Conservation (phyloP, 2,329 filamentous ascomycete species). For the Cladosporium velox region DNA sequence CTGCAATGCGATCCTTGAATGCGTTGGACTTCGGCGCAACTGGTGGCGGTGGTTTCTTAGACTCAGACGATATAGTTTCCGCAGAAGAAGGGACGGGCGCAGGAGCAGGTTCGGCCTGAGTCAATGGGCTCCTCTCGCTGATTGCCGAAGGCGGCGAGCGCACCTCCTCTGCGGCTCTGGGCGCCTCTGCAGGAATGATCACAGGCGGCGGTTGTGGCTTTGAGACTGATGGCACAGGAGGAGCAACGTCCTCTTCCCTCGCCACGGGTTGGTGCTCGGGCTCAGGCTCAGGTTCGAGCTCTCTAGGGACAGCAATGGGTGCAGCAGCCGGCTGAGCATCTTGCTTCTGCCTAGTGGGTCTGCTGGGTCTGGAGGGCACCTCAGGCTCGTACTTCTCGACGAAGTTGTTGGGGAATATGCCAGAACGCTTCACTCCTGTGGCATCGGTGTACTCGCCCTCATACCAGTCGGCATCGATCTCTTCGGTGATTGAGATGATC, state of each 20-base stretch:
- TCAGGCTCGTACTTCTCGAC: constrained; percentile 94
- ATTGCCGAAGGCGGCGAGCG: constrained; percentile 32
- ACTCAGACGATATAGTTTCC: constrained; percentile 45
- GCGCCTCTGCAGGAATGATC: constrained; percentile 30
- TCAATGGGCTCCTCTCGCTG: constrained; percentile 24
- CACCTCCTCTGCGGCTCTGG: constrained; percentile 27
- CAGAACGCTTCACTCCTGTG: constrained; percentile 71
- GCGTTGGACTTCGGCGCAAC: constrained; percentile 71
- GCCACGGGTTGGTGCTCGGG: constrained; percentile 5
- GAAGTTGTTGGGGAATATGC: constrained; percentile 94
- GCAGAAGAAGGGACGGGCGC: constrained; percentile 38
- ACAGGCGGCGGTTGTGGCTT: constrained; percentile 43
- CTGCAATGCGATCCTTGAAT: constrained; percentile 93
- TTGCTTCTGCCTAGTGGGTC: constrained; percentile 69
- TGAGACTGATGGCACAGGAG: constrained; percentile 35
- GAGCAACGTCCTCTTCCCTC: constrained; percentile 29
- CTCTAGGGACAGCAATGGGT: constrained; percentile 23
- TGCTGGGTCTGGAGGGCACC: constrained; percentile 80
- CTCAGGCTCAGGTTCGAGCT: constrained; percentile 32
- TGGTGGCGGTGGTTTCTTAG: constrained; percentile 64
- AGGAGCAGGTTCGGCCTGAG: constrained; percentile 31
- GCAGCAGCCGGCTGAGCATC: constrained; percentile 42
- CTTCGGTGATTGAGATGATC: constrained; percentile 88
- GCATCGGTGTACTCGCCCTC: constrained; percentile 82
- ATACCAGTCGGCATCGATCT: constrained; percentile 94